A percentile compares a stretch with the other conserved stretches of the same genome.
Conservation (phyloP, 495 filamentous ascomycete genomes). For the Aspergillus avenaceus region DNA sequence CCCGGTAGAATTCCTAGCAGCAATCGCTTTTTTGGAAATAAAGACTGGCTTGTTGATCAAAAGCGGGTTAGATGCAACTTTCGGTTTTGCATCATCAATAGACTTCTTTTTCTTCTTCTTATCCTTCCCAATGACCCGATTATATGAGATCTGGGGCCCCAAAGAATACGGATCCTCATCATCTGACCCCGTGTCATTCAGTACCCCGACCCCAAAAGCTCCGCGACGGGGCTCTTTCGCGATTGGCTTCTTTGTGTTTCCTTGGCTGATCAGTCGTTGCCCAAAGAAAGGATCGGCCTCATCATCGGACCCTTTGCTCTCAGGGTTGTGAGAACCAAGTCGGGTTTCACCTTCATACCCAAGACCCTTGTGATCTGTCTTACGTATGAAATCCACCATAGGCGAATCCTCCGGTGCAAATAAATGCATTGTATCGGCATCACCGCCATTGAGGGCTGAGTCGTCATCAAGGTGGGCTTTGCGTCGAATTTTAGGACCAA, state of each 20-base stretch:
- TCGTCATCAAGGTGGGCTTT: constrained; percentile 63
- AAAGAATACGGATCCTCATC: constrained; percentile 94
- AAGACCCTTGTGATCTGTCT: constrained; percentile 76
- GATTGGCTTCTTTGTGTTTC: constrained; percentile 33
- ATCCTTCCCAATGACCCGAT: constrained; percentile 73
- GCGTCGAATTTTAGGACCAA: constrained; percentile 84
- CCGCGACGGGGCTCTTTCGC: constrained; percentile 51
- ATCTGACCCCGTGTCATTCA: constrained; percentile 96
- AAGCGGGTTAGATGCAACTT: constrained; percentile 55
- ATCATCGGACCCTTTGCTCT: constrained; percentile 41
- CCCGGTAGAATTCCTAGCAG: constrained; percentile 51
- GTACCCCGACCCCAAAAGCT: constrained; percentile 80
- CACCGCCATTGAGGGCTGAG: constrained; percentile 27
- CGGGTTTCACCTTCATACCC: constrained; percentile 69
- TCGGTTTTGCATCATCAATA: constrained; percentile 30
- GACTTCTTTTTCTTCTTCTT: constrained; percentile 75
- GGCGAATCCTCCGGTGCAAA: constrained; percentile 86
- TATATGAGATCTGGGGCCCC: constrained; percentile 89
- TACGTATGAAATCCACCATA: constrained; percentile 71
- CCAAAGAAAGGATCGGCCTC: constrained; percentile 44
- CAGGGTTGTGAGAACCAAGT: constrained; percentile 35
- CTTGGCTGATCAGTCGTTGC: constrained; percentile 23
- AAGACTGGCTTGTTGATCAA: constrained; percentile 69
- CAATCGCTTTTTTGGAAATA: constrained; percentile 66
- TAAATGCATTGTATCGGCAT: constrained; percentile 55